Evolutionary conservation across 495 filamentous ascomycete genomes (phyloP).

Genomic region (Penicillium maclennaniae): DNA sequence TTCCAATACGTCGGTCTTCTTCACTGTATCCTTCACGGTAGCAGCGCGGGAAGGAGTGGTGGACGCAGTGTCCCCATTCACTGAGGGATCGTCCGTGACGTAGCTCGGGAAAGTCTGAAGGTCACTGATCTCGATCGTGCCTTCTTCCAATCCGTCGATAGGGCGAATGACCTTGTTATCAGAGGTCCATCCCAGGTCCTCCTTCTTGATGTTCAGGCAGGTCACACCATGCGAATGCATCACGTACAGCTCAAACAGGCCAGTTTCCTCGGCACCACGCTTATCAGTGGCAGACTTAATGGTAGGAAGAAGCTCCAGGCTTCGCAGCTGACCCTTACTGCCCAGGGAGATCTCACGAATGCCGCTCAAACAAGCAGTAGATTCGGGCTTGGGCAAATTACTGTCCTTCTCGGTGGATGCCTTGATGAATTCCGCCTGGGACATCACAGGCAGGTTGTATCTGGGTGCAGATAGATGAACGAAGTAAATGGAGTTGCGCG

Average conservation of each 20-base stretch:
- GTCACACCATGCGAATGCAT: conserved; percentile 97
- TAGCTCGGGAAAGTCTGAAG: conserved; percentile 45
- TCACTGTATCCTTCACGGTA: conserved; percentile 32
- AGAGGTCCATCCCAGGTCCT: conserved; percentile 82
- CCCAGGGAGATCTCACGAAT: conserved; percentile 90
- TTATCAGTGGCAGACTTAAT: conserved; percentile 40
- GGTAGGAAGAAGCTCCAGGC: conserved; percentile 75
- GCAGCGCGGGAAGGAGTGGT: conserved; percentile 28
- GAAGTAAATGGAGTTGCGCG: conserved; percentile 95
- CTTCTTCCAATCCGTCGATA: conserved; percentile 68
- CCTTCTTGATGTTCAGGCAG: conserved; percentile 74
- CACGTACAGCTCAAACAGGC: conserved; percentile 88
- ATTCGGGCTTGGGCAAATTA: conserved; percentile 74
- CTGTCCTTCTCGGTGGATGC: conserved; percentile 69
- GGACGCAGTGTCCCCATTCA: conserved; percentile 45
- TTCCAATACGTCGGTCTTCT: conserved; percentile 33
- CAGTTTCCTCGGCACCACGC: conserved; percentile 51
- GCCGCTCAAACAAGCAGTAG: conserved; percentile 93
- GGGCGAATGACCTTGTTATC: conserved; percentile 79
- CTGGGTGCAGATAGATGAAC: conserved; percentile 89
- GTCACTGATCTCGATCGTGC: conserved; percentile 50
- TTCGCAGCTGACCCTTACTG: conserved; percentile 82
- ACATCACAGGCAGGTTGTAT: conserved; percentile 74
- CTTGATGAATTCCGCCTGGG: conserved; percentile 81
- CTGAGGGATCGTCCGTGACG: conserved; percentile 45